Conservation (phyloP, 306 rosid species). For the Hippophae gyantsensis region DNA sequence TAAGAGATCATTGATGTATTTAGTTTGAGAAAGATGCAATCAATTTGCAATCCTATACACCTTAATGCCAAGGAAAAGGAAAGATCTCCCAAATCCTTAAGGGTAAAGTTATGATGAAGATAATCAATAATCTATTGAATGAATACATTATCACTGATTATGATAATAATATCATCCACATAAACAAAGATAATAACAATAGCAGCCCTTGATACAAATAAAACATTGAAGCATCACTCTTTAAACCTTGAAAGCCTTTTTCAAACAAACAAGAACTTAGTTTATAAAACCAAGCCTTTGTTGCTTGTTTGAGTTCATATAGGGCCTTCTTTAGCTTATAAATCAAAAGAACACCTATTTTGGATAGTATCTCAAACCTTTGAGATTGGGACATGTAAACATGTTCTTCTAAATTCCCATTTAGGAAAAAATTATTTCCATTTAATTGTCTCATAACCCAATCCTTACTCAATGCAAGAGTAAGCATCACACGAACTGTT, state of each 20-base stretch:
- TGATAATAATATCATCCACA: neutral
- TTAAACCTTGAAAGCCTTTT: neutral
- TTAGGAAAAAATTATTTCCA: neutral
- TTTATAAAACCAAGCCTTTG: neutral
- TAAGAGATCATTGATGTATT: too few relatives aligned
- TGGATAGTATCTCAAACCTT: neutral
- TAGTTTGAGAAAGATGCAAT: too few relatives aligned
- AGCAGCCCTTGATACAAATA: neutral
- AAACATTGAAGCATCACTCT: neutral
- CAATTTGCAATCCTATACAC: neutral
- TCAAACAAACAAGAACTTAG: neutral
- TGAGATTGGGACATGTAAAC: neutral
- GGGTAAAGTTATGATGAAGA: neutral
- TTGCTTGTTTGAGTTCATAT: neutral
- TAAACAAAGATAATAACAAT: neutral
- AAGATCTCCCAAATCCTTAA: neutral
- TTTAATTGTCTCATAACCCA: neutral
- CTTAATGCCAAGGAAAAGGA: neutral
- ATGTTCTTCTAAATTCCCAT: neutral
- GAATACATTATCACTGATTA: fast-evolving
- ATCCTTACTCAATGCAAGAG: neutral
- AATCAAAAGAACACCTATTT: neutral
- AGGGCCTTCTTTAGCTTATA: too few relatives aligned
- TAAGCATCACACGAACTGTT: neutral
- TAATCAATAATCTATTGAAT: neutral